These are phyloP conservation scores for Periconia digitata DNA, from an alignment of 2,329 filamentous ascomycete species.

Conservation along the genomic window DNA sequence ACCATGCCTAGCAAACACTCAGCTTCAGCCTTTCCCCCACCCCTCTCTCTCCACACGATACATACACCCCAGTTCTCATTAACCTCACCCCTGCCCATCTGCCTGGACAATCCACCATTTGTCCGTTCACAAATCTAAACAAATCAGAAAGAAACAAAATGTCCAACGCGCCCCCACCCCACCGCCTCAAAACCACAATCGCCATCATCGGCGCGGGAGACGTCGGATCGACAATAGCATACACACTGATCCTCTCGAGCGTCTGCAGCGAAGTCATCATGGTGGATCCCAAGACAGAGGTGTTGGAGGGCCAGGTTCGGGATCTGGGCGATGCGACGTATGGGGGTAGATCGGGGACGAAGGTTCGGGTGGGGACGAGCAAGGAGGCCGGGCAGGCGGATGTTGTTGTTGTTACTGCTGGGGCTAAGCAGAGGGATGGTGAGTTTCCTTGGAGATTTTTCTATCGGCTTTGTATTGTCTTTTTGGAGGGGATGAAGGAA, in stretches of 20 bases:
- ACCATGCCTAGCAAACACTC: too few species aligned
- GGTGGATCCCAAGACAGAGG: constrained; percentile 52
- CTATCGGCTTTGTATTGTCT: background rate
- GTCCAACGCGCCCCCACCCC: constrained; percentile 10
- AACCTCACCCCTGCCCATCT: too few species aligned
- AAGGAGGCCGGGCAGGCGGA: constrained; percentile 57
- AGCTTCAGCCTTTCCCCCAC: too few species aligned
- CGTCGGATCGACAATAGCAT: constrained; percentile 55
- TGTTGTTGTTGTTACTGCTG: constrained; percentile 58
- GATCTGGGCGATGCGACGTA: constrained; percentile 57
- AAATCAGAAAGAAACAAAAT: too few species aligned
- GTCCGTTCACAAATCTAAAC: too few species aligned
- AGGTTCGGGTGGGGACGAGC: constrained; percentile 48
- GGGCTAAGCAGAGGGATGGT: constrained; percentile 53
- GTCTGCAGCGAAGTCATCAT: constrained; percentile 56
- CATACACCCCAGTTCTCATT: too few species aligned
- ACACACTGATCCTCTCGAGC: constrained; percentile 54
- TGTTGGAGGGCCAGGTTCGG: constrained; percentile 53
- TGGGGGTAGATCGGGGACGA: constrained; percentile 46
- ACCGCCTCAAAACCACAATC: constrained; percentile 43
- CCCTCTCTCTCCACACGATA: too few species aligned
- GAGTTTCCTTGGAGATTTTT: constrained; percentile 4
- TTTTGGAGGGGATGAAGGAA: background rate
- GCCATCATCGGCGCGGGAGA: constrained; percentile 56
- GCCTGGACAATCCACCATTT: too few species aligned